Evolutionary conservation across 2,329 filamentous ascomycete genomes (phyloP).

Genomic region (Fusarium pseudograminearum): DNA sequence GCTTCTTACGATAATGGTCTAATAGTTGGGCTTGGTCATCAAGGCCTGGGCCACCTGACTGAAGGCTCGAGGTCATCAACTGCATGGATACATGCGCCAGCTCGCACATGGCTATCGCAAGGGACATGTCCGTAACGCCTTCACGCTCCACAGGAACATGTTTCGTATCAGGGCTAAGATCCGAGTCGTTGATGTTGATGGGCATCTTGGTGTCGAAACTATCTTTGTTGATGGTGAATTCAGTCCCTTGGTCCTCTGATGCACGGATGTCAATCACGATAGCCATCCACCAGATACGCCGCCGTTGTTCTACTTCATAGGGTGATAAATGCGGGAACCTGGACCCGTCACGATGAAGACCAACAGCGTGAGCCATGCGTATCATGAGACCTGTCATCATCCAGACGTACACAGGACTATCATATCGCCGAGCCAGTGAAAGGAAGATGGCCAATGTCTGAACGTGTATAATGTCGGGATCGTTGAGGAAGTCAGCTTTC

Average conservation of each 20-base stretch:
- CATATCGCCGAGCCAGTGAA: constrained; percentile 63
- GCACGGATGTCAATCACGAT: constrained; percentile 70
- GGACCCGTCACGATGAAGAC: constrained; percentile 69
- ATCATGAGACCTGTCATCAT: constrained; percentile 73
- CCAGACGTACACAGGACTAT: constrained; percentile 69
- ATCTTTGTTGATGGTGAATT: constrained; percentile 59
- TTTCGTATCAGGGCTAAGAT: constrained; percentile 62
- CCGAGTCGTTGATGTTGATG: constrained; percentile 68
- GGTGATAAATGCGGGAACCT: constrained; percentile 64
- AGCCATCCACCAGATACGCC: constrained; percentile 72
- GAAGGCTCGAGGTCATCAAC: constrained; percentile 52
- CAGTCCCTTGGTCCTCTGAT: constrained; percentile 69
- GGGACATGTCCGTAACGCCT: constrained; percentile 66
- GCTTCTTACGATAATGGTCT: constrained; percentile 57
- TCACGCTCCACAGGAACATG: constrained; percentile 60
- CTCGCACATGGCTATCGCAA: constrained; percentile 54
- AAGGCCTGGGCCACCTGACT: constrained; percentile 47
- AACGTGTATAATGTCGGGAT: constrained; percentile 68
- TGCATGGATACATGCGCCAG: constrained; percentile 53
- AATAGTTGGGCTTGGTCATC: constrained; percentile 59
- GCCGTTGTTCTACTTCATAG: constrained; percentile 72
- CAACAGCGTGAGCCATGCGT: constrained; percentile 65
- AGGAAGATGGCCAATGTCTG: constrained; percentile 73
- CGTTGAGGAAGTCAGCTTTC: constrained; percentile 70
- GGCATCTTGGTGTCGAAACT: constrained; percentile 67